phyloP scores from a whole-genome alignment of 805 yeast species.

The Candida tibetensis region DNA sequence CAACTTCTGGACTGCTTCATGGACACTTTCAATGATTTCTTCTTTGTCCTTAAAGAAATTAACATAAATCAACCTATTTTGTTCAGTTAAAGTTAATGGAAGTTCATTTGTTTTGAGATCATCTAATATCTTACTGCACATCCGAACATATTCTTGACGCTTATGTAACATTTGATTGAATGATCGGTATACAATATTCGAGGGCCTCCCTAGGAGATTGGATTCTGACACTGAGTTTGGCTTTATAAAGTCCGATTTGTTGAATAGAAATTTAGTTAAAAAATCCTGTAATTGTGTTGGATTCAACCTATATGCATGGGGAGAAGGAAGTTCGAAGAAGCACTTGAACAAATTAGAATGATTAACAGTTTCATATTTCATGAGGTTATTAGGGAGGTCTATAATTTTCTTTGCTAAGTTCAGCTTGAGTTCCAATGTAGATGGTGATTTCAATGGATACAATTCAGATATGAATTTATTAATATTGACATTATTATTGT shows the following conservation, averaged over 20 bases:
- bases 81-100: constrained; percentile 31
- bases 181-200: constrained; percentile 9
- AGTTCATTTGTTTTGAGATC: constrained; percentile 26
- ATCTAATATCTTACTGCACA: constrained; percentile 22
- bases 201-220: constrained; percentile 1
- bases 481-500: background rate
- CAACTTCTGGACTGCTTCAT: background rate
- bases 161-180: constrained; percentile 18
- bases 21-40: constrained; percentile 17
- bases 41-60: constrained; percentile 31
- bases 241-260: constrained; percentile 22
- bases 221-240: constrained; percentile 21
- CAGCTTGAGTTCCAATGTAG: constrained; percentile 1
- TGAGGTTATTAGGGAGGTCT: constrained; percentile 4
- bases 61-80: constrained; percentile 24
- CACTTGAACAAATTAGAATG: constrained; percentile 23
- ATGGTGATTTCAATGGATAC: constrained; percentile 15
- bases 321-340: constrained; percentile 26
- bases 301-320: constrained; percentile 23
- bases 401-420: constrained; percentile 1
- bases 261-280: constrained; percentile 19
- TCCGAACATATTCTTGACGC: constrained; percentile 19
- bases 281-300: constrained; percentile 28
- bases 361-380: constrained; percentile 20
- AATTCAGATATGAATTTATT: constrained; percentile 15